Evolutionary conservation across 2,329 filamentous ascomycete species (phyloP).

Genomic region (Alternaria angustiovoidea): DNA sequence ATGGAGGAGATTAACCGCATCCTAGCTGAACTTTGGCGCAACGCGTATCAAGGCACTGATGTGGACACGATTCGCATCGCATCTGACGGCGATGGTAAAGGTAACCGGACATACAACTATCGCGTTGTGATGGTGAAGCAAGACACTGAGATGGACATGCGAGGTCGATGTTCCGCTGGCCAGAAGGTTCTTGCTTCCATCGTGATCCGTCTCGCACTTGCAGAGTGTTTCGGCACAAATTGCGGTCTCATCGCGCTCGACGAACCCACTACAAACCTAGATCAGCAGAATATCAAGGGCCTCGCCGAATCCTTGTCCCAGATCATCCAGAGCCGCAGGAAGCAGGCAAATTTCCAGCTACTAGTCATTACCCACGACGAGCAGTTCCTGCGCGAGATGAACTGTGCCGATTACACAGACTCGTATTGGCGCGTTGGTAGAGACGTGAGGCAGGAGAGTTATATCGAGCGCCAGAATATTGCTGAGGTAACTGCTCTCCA

Average conservation of each 20-base stretch:
- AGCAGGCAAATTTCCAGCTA: constrained; percentile 94
- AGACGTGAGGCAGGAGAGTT: constrained; percentile 84
- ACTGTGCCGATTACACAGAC: constrained; percentile 91
- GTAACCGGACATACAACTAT: constrained; percentile 92
- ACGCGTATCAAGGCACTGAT: constrained; percentile 95
- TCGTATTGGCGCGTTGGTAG: constrained; percentile 87
- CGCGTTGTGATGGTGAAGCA: constrained; percentile 97
- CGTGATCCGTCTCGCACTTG: constrained; percentile 94
- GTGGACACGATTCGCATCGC: constrained; percentile 96
- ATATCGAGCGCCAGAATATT: constrained; percentile 72
- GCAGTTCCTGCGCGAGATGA: constrained; percentile 92
- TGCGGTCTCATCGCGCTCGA: constrained; percentile 97
- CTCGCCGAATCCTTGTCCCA: constrained; percentile 83
- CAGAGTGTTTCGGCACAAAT: constrained; percentile 94
- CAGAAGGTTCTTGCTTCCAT: constrained; percentile 97
- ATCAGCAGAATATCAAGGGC: constrained; percentile 91
- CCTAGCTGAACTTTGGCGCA: constrained; percentile 94
- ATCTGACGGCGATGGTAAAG: constrained; percentile 82
- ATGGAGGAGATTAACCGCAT: constrained; percentile 99
- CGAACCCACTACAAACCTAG: constrained; percentile 96
- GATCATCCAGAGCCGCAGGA: constrained; percentile 83
- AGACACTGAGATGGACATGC: constrained; percentile 99
- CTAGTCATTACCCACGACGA: constrained; percentile 99
- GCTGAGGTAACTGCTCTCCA: constrained; percentile 41
- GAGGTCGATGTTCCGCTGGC: constrained; percentile 92